Conservation (phyloP, 177 flowering plant genomes). For the Vitis hybrid region DNA sequence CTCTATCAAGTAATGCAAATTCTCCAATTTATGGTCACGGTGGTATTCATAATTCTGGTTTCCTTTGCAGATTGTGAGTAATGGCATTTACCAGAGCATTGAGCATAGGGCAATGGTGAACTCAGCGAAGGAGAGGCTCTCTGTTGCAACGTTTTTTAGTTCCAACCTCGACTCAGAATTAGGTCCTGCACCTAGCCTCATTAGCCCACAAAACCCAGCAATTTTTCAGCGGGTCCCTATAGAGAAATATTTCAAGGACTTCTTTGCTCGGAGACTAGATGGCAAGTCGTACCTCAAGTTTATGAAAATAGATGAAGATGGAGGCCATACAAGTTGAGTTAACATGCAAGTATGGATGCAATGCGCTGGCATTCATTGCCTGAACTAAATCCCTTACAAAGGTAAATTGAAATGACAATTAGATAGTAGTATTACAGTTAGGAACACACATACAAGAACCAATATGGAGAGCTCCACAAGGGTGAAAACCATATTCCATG, state of each 20-base stretch:
- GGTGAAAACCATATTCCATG: too few relatives aligned
- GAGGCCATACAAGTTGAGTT: too few relatives aligned
- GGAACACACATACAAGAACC: too few relatives aligned
- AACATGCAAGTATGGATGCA: too few relatives aligned
- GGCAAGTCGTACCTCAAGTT: slow-evolving; percentile 30
- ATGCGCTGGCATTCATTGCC: too few relatives aligned
- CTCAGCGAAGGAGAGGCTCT: slow-evolving; percentile 42
- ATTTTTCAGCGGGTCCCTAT: slow-evolving; percentile 20
- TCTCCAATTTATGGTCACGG: background rate
- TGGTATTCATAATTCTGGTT: too few relatives aligned
- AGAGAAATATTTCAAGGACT: slow-evolving; percentile 28
- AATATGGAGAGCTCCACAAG: too few relatives aligned
- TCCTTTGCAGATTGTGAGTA: slow-evolving; percentile 44
- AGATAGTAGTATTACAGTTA: too few relatives aligned
- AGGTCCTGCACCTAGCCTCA: slow-evolving; percentile 40
- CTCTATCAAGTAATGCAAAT: background rate
- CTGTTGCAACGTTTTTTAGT: slow-evolving; percentile 42
- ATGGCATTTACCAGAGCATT: slow-evolving; percentile 50
- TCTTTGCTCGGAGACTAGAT: slow-evolving; percentile 29
- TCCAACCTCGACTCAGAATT: slow-evolving; percentile 33
- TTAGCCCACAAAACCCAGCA: slow-evolving; percentile 32
- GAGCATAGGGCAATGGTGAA: slow-evolving; percentile 56
- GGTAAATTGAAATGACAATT: too few relatives aligned
- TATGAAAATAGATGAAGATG: background rate
- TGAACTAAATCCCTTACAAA: too few relatives aligned